These are phyloP conservation scores for Tilletia caries DNA, from an alignment of 1,284 basidiomycete genomes.

Conservation along the genomic window DNA sequence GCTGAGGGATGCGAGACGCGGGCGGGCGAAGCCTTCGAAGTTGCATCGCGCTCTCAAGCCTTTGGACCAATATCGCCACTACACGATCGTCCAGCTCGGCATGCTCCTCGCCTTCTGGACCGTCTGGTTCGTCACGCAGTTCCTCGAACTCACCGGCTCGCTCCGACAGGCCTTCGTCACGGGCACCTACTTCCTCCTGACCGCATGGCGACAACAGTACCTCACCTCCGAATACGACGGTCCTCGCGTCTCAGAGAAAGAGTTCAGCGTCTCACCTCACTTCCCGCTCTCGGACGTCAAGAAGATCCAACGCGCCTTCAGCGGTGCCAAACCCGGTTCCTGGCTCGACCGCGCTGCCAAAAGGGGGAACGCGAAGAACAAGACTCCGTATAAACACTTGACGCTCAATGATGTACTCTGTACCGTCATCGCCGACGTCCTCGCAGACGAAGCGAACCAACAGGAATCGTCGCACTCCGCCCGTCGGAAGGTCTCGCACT, in stretches of 20 bases:
- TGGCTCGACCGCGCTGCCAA: conserved; percentile 27
- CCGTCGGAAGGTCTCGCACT: conserved; percentile 22
- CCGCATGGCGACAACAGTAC: conserved; percentile 40
- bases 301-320: conserved; percentile 47
- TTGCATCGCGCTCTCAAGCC: conserved; percentile 42
- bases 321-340: conserved; percentile 39
- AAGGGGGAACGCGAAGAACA: conserved; percentile 21
- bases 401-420: conserved; percentile 51
- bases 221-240: conserved; percentile 34
- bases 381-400: conserved; percentile 30
- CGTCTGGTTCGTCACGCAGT: conserved; percentile 19
- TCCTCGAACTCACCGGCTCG: conserved; percentile 29
- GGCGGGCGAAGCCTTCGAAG: conserved; percentile 38
- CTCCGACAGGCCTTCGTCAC: conserved; percentile 26
- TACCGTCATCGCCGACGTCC: conserved; percentile 43
- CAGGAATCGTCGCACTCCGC: conserved; percentile 5
- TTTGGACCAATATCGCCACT: conserved; percentile 34
- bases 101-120: conserved; percentile 44
- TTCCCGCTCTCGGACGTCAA: conserved; percentile 44
- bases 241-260: conserved; percentile 31
- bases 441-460: conserved; percentile 35
- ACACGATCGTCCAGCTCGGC: conserved; percentile 29
- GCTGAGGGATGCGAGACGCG: conserved; percentile 34
- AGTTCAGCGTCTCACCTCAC: conserved; percentile 28
- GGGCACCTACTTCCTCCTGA: conserved; percentile 33